Evolutionary conservation across 495 filamentous ascomycete genomes (phyloP), one percentile per base, ranked within the genome.

Genomic region (Amniculicola lignicola): DNA sequence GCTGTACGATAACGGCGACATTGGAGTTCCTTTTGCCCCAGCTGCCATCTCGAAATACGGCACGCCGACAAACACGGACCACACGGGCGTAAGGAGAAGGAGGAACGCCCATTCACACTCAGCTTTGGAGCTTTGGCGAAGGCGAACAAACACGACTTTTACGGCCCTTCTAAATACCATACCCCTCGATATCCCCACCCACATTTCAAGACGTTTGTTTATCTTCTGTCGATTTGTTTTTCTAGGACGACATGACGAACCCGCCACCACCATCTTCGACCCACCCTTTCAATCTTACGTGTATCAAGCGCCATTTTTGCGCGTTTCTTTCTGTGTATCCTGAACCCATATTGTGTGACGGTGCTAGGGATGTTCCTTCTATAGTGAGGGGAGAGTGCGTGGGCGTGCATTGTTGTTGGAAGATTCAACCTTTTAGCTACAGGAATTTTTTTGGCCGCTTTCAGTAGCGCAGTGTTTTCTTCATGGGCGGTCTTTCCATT

Each of bases 81-180:
- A 33, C n/a, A n/a, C n/a, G n/a, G n/a, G n/a, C n/a, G n/a, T n/a
- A n/a, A n/a, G n/a, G n/a, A n/a, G n/a, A n/a, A n/a, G n/a, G n/a
- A n/a, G n/a, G n/a, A n/a, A n/a, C n/a, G n/a, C n/a, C n/a, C n/a
- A n/a, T n/a, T n/a, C n/a, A n/a, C n/a, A n/a, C n/a, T n/a, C n/a
- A n/a, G n/a, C n/a, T n/a, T n/a, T n/a, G n/a, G n/a, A n/a, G n/a
- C n/a, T n/a, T n/a, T n/a, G n/a, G n/a, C n/a, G n/a, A n/a, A n/a
- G n/a, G n/a, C n/a, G n/a, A n/a, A n/a, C n/a, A 9, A 24, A 21
- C 18, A 54, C 40, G 51, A 45, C 3, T 56, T 29, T 46, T 35
- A 48, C 43, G 42, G 53, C 53, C 53, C 53, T 2, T 22, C 24
- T 28, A 44, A 6, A 21, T 46, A 28, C n/a, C 40, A 43, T 43